phyloP scores from a whole-genome alignment of 768 basidiomycete genomes.

The Lyophyllum semitale region DNA sequence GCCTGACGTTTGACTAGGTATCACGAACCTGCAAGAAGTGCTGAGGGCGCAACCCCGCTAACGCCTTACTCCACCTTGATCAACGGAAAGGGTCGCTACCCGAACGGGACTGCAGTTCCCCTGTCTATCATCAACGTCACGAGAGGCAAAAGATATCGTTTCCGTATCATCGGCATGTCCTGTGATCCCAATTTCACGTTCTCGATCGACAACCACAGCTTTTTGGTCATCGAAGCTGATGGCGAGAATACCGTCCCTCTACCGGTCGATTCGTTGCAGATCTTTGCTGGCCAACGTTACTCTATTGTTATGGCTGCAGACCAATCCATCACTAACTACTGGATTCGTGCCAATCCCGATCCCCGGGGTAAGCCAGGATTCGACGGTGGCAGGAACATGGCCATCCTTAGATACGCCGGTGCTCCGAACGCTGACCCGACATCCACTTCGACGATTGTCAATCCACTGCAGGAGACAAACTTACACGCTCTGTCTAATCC shows the following conservation, averaged over 20 bases:
- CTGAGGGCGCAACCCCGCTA: not conserved
- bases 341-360: constrained; percentile 37
- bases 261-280: constrained; percentile 41
- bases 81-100: constrained; percentile 42
- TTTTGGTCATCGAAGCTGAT: constrained; percentile 58
- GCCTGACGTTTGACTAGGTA: constrained; percentile 8
- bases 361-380: constrained; percentile 26
- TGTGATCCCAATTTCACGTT: constrained; percentile 40
- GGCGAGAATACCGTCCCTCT: constrained; percentile 41
- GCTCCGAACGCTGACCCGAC: constrained; percentile 46
- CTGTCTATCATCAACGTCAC: constrained; percentile 38
- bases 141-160: constrained; percentile 34
- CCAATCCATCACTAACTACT: constrained; percentile 53
- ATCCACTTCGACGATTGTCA: constrained; percentile 17
- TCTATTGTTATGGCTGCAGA: constrained; percentile 43
- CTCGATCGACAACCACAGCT: constrained; percentile 43
- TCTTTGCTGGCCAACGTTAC: constrained; percentile 37
- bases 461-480: not conserved
- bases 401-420: constrained; percentile 53
- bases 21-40: constrained; percentile 9
- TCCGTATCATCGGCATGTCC: constrained; percentile 36
- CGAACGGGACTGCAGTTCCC: constrained; percentile 20
- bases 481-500: not conserved
- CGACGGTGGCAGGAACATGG: constrained; percentile 41
- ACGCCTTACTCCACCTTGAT: constrained; percentile 23